phyloP scores from a whole-genome alignment of 2,329 filamentous ascomycete species.

The Drechslerella stenobrocha region DNA sequence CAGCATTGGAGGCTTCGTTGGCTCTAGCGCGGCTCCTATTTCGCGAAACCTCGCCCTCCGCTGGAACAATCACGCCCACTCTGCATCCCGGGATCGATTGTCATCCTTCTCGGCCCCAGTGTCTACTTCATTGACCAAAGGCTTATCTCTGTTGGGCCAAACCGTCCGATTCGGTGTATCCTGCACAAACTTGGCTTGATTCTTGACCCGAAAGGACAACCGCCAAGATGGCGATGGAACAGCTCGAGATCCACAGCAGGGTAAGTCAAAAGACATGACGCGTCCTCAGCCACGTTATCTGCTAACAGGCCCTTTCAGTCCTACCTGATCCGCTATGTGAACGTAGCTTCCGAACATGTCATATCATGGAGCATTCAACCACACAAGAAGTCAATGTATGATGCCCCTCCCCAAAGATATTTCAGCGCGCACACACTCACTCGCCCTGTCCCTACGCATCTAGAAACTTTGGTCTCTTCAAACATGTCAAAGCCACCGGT shows the following conservation, averaged over 20 bases:
- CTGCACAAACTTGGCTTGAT: not conserved
- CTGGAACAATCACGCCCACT: not conserved
- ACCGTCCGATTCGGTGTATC: not conserved
- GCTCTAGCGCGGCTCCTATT: not conserved
- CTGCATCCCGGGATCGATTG: not conserved
- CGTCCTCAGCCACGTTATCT: conserved; percentile 39
- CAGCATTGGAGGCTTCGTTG: not conserved
- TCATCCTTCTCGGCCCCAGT: not conserved
- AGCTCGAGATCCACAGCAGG: conserved; percentile 96
- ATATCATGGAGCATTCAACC: conserved; percentile 98
- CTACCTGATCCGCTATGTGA: conserved; percentile 96
- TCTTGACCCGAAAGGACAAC: conserved; percentile 5
- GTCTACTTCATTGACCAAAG: not conserved
- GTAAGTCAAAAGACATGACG: conserved; percentile 60
- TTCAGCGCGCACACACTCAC: no score
- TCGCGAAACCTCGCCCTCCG: not conserved
- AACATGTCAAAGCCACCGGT: conserved; percentile 63
- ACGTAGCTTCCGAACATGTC: conserved; percentile 84
- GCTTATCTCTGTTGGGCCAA: not conserved
- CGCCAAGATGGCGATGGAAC: conserved; percentile 72
- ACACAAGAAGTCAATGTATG: conserved; percentile 91
- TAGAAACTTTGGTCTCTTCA: conserved; percentile 95
- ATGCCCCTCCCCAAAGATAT: not conserved
- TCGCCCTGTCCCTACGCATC: conserved; percentile 44
- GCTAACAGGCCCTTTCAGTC: conserved; percentile 64